phyloP scores from a whole-genome alignment of 2,329 filamentous ascomycete species.

The Juglanconis sp. region DNA sequence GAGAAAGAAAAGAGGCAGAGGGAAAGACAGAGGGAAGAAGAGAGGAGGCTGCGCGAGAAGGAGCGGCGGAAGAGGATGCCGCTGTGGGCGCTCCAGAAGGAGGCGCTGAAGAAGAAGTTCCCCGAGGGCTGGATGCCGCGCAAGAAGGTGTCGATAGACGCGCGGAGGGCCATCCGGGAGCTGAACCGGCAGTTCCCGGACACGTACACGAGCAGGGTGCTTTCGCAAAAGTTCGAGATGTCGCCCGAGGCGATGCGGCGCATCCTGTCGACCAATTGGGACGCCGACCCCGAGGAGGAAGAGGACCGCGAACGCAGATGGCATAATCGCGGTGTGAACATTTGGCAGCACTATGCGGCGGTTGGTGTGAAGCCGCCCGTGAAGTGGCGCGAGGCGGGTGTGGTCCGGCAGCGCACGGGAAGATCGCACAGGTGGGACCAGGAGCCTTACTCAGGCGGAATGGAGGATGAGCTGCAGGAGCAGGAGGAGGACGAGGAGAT shows the following conservation, averaged over 20 bases:
- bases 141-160: conserved; percentile 88
- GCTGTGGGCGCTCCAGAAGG: conserved; percentile 75
- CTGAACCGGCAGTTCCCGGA: conserved; percentile 75
- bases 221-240: conserved; percentile 79
- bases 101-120: conserved; percentile 73
- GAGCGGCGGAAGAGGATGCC: conserved; percentile 15
- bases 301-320: conserved; percentile 57
- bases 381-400: conserved; percentile 56
- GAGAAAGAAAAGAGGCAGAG: conserved; percentile 29
- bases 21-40: conserved; percentile 23
- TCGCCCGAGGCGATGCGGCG: conserved; percentile 82
- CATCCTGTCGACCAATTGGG: conserved; percentile 79
- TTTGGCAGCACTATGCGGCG: conserved; percentile 59
- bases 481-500: conserved; percentile 21
- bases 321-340: conserved; percentile 56
- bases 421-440: not conserved
- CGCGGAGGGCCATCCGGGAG: conserved; percentile 82
- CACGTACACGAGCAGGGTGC: conserved; percentile 68
- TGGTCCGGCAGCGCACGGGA: conserved; percentile 38
- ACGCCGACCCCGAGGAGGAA: conserved; percentile 55
- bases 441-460: not conserved
- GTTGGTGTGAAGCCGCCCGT: conserved; percentile 59
- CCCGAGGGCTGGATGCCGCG: conserved; percentile 75
- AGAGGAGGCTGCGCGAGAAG: conserved; percentile 27
- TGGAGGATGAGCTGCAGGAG: conserved; percentile 33